Evolutionary conservation across 495 filamentous ascomycete genomes (phyloP), one percentile per base, ranked within the genome.

Genomic region (Penicillium cosmopolitanum): DNA sequence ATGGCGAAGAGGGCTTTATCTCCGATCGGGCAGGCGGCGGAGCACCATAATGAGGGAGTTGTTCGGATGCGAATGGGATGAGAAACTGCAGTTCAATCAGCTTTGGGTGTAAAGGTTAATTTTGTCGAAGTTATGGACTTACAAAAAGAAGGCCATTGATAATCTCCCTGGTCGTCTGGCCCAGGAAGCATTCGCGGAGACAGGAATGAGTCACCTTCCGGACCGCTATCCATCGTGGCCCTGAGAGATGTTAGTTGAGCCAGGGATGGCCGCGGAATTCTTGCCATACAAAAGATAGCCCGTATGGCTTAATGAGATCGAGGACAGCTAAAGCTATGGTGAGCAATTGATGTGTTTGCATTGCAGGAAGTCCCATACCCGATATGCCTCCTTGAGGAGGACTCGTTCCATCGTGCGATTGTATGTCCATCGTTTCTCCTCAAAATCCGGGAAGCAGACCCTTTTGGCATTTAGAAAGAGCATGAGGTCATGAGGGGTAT

Each of bases 211-310:
- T 76, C 72, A 18, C 74, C 73, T 13, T 62, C 47, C 12, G 73
- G 70, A 2, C 73, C 75, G 36, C 69, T 73, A 55, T 77, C 75
- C 72, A 77, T 77, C 43, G 73, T 74, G 48, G 70, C 65, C 40
- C 75, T 79, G 50, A 19, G 57, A 36, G 34, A 31, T 34, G 63
- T 75, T 52, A 73, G 59, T 44, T 15, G 21, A 7, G 4, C 46
- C 18, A 21, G 16, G 48, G 7, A 8, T 33, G 7, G 2, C 48
- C 19, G 12, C 1, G 19, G 9, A 35, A 56, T 23, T 35, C 5
- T 9, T 21, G 13, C 48, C 76, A 56, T 66, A 78, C 77, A 79
- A 48, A 4, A 78, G 43, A 51, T 71, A 71, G 4, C 73, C 74
- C 6, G 77, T 75, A n/a, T 68, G 70, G 35, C 77, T 75, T 21